A percentile compares a stretch with the other conserved stretches of the same genome.
phyloP scores from a whole-genome alignment of 148 eudicot species.

The Gaultheria prostrata region DNA sequence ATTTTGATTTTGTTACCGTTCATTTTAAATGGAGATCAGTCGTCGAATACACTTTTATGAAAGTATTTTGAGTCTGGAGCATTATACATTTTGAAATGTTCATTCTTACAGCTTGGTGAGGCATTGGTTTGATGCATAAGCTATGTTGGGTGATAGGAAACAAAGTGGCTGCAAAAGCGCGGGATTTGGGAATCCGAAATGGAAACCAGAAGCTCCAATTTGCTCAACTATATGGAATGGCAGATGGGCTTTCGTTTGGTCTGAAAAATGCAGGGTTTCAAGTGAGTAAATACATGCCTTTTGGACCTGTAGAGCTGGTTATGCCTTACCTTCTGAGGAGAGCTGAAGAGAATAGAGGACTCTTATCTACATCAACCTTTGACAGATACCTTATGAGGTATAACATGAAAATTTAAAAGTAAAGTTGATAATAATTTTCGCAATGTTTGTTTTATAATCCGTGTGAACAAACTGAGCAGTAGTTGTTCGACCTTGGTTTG shows the following conservation, averaged over 20 bases:
- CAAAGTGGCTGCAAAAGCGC: conserved; percentile 60
- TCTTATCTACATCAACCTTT: conserved; percentile 61
- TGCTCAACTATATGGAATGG: conserved; percentile 92
- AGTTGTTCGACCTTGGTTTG: no score
- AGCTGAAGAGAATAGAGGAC: conserved; percentile 91
- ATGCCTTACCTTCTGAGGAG: conserved; percentile 82
- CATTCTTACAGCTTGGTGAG: not conserved
- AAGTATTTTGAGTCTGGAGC: not conserved
- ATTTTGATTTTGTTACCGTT: not conserved
- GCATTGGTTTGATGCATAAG: conserved; percentile 1
- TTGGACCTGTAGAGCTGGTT: conserved; percentile 75
- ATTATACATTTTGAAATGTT: not conserved
- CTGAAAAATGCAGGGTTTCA: conserved; percentile 84
- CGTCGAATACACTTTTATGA: not conserved
- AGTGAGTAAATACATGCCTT: conserved; percentile 89
- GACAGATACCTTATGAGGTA: conserved; percentile 82
- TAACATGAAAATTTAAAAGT: not conserved
- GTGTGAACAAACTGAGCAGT: no score
- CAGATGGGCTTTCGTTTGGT: conserved; percentile 67
- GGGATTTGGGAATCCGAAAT: conserved; percentile 49
- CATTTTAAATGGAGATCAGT: not conserved
- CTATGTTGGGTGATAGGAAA: conserved; percentile 39
- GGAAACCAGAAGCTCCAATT: conserved; percentile 60
- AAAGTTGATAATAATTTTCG: not conserved
- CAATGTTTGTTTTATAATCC: not conserved